Evolutionary conservation across 2,329 filamentous ascomycete species (phyloP).

Genomic region (Epichloe brachyelytri): DNA sequence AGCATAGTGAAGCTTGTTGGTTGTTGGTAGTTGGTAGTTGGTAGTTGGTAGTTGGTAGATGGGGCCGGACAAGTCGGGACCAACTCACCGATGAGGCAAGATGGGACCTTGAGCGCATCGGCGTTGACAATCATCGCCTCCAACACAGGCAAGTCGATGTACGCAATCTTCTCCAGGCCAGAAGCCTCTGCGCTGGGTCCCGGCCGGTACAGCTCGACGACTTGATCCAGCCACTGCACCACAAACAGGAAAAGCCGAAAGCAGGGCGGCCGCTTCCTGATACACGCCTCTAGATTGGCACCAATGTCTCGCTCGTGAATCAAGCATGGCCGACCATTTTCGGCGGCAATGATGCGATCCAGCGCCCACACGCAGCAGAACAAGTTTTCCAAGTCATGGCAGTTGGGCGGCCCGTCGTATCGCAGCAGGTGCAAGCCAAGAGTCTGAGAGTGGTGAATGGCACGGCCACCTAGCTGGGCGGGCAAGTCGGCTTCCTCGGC

Average conservation of each 20-base stretch:
- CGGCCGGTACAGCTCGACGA: conserved; percentile 48
- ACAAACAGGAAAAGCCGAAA: conserved; percentile 46
- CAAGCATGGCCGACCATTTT: conserved; percentile 46
- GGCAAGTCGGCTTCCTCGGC: conserved; percentile 42
- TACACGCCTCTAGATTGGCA: conserved; percentile 36
- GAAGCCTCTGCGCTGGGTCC: conserved; percentile 27
- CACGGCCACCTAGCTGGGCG: conserved; percentile 37
- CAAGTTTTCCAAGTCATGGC: conserved; percentile 32
- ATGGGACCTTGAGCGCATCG: conserved; percentile 35
- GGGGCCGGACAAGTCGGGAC: neutral
- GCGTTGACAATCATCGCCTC: conserved; percentile 45
- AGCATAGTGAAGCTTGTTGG: neutral
- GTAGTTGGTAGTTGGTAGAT: too few relatives aligned
- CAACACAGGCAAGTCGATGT: conserved; percentile 42
- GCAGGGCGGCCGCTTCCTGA: conserved; percentile 35
- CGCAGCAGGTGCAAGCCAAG: conserved; percentile 39
- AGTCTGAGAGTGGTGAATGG: conserved; percentile 44
- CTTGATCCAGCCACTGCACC: conserved; percentile 41
- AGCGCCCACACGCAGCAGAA: conserved; percentile 50
- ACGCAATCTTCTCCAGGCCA: conserved; percentile 28
- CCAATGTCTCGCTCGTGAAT: conserved; percentile 49
- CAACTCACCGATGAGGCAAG: conserved; percentile 33
- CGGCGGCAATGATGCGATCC: conserved; percentile 44
- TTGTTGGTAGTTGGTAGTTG: too few relatives aligned
- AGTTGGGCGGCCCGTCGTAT: conserved; percentile 25